phyloP scores from a whole-genome alignment of 768 basidiomycete species.

The Kockovaella imperatae region DNA sequence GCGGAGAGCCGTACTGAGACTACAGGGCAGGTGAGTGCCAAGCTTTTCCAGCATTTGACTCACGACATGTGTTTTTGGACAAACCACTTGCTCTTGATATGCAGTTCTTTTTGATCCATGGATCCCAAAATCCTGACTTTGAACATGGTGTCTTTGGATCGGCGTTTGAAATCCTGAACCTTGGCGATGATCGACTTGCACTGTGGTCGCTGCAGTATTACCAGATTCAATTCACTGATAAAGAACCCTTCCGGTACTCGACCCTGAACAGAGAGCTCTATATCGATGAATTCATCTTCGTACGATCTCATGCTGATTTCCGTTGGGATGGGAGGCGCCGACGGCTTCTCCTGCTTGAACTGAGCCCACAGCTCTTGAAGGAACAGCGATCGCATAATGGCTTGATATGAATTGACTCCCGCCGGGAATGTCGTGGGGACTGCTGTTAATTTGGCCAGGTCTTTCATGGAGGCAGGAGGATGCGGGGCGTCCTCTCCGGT shows the following conservation, averaged over 20 bases:
- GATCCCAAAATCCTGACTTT: constrained; percentile 50
- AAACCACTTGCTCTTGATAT: constrained; percentile 61
- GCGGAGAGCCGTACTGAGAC: constrained; percentile 80
- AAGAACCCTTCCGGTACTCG: constrained; percentile 65
- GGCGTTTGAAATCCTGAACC: constrained; percentile 50
- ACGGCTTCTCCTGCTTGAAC: constrained; percentile 67
- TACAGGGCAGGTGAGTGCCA: constrained; percentile 40
- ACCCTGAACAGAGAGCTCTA: constrained; percentile 58
- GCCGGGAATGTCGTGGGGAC: constrained; percentile 63
- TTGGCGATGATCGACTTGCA: constrained; percentile 63
- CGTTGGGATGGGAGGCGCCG: constrained; percentile 49
- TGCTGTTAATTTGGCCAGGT: constrained; percentile 39
- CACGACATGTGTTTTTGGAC: constrained; percentile 78
- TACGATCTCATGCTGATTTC: constrained; percentile 63
- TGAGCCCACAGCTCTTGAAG: constrained; percentile 88
- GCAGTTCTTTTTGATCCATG: constrained; percentile 51
- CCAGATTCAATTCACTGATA: constrained; percentile 72
- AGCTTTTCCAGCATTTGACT: too few species aligned
- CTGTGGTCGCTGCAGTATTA: constrained; percentile 59
- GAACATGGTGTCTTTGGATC: constrained; percentile 52
- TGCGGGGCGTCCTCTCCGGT: constrained; percentile 48
- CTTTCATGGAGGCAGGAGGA: constrained; percentile 53
- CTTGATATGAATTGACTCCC: constrained; percentile 61
- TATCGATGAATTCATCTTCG: constrained; percentile 72
- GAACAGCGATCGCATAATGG: constrained; percentile 74